Evolutionary conservation across 31 red algal species (phyloP), one percentile per base, ranked within the genome.

Genomic region (Porphyra umbilicalis): DNA sequence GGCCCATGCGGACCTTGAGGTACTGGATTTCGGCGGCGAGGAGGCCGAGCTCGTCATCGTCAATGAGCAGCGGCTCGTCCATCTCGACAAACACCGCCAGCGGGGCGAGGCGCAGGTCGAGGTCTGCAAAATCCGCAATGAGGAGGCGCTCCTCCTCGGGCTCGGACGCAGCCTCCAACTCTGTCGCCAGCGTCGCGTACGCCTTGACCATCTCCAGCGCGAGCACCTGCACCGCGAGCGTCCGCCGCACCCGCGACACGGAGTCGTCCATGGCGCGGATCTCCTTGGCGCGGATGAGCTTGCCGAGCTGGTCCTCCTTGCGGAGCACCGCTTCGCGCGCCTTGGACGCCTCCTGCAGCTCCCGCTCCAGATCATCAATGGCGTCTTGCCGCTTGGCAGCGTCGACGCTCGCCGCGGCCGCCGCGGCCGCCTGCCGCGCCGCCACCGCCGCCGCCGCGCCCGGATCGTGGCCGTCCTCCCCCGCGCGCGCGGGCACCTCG

Each of bases 231-330:
- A 98, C 85, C 9, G 92, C 92, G 33, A 98, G 81, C 38, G 85
- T 85, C 36, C 93, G 87, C 42, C 96, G 87, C 35, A 98, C 77
- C 30, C 83, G 85, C 80, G 83, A 87, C 39, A 98, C 96, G 31
- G 42, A 68, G 74, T 98, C 96, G 79, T 98, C 96, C 85, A 98
- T 92, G 8, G 79, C 83, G 9, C 96, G 86, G 81, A 98, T 87
- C 39, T 98, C 96, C 38, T 85, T 86, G 34, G 91, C 87, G 57
- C 89, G 90, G 36, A 94, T 95, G 6, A 98, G 89, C 79, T 95
- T 95, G 7, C 96, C 92, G 33, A 98, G 83, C 71, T 92, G 91
- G 67, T 94, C 96, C 81, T 98, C 96, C 36, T 87, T 92, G 11
- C 96, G 85, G 6, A 98, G 78, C 16, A 81, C 84, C 78, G 67